Base-by-base conservation (phyloP, 495 filamentous ascomycete species). In the Neurospora cerealis region DNA sequence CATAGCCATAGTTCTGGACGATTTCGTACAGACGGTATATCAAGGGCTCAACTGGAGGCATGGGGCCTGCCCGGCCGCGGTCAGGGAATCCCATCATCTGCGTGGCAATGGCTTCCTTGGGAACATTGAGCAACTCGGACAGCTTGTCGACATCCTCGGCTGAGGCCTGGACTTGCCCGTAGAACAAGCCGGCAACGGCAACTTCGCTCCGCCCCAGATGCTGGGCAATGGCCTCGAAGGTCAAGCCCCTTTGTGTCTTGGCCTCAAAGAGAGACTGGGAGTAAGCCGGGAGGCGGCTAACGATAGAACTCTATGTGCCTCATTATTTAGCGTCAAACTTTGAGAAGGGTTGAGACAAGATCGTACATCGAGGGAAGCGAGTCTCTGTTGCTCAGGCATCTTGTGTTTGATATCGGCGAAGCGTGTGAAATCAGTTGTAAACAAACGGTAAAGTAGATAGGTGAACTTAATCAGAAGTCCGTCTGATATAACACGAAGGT, bases 1-100 rank as follows among this genome's bases (percentile, higher is more conserved):
- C 93, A 82, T 96, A 96, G 7, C 96, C 96, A 79, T 98, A 99
- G 80, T 97, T 99, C 88, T 98, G 95, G 78, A 99, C 92, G 81
- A 98, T 93, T 86, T 99, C 96, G 82, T 93, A 99, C 73, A 99
- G 81, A 0, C 96, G 87, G 80, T 99, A 99, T 79, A 99, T 95
- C 75, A 98, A 82, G 19, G 96, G 96, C 79, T 99, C 96, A 71
- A 89, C 91, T 39, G 96, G 96, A 13, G 96, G 96, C 95, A 99
- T 97, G 70, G 96, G 93, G 9, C 93, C 89, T 1, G 88, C 85
- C n/a, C 88, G 85, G 41, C 96, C 96, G 3, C 96, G 88, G 80
- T 97, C 92, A 1, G 96, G 96, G 80, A 90, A 94, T 0, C 89
- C 91, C 32, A 85, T 82, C 73, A 96, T 85, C 77, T 94, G 88